Evolutionary conservation across 495 filamentous ascomycete species (phyloP).

Genomic region (Neurospora pannonica): DNA sequence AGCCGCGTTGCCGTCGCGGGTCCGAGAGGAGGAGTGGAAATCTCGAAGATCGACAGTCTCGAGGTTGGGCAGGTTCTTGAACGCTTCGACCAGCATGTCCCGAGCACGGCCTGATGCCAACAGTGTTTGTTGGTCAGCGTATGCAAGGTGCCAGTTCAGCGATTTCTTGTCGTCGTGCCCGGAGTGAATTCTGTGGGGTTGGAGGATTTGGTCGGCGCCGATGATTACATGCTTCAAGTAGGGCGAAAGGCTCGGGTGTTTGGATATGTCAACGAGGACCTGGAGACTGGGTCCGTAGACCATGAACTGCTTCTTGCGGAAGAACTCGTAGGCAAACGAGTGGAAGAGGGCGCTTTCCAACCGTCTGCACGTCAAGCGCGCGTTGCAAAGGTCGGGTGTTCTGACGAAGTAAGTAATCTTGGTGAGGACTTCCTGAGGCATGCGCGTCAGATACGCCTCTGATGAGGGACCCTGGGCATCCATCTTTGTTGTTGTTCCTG

Average conservation of each 20-base stretch:
- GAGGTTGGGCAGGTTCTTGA: slow-evolving; percentile 37
- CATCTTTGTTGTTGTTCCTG: background rate
- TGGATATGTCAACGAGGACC: slow-evolving; percentile 44
- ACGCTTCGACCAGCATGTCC: slow-evolving; percentile 41
- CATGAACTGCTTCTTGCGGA: slow-evolving; percentile 48
- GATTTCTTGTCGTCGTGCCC: background rate
- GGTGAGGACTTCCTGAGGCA: slow-evolving; percentile 33
- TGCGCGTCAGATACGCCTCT: slow-evolving; percentile 6
- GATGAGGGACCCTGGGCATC: background rate
- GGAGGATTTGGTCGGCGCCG: slow-evolving; percentile 21
- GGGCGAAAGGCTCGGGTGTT: slow-evolving; percentile 29
- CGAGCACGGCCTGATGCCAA: slow-evolving; percentile 28
- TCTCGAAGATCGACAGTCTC: slow-evolving; percentile 41
- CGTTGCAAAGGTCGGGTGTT: slow-evolving; percentile 35
- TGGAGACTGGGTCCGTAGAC: slow-evolving; percentile 36
- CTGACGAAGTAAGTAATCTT: slow-evolving; percentile 32
- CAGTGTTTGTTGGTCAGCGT: slow-evolving; percentile 21
- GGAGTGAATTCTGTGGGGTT: background rate
- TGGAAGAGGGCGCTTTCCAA: slow-evolving; percentile 35
- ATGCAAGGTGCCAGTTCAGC: background rate
- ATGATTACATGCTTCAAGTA: slow-evolving; percentile 41
- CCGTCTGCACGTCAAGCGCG: slow-evolving; percentile 36
- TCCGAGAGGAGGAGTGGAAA: slow-evolving; percentile 26
- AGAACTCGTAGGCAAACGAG: slow-evolving; percentile 44
- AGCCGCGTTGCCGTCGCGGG: slow-evolving; percentile 17